Evolutionary conservation across 352 stramenopile genomes (phyloP), one percentile per base, ranked within the genome.

Genomic region (Halophytophthora batemanensis): DNA sequence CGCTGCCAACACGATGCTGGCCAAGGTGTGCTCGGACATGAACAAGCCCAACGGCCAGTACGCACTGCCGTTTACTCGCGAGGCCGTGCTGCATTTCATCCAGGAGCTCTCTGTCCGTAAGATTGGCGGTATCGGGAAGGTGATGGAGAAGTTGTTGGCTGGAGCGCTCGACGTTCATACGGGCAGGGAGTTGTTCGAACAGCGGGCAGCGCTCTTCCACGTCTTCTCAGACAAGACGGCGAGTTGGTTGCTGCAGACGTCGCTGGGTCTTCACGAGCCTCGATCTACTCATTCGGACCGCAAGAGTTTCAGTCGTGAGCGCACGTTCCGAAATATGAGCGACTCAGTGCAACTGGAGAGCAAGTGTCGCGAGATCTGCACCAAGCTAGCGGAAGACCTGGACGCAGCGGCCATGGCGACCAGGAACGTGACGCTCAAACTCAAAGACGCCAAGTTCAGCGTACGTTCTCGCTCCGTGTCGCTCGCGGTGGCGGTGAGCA

Each of bases 31-130:
- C 35, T 97, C 87, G 21, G 96, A 99, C 60, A 72, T 90, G 25
- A 98, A 98, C 71, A 99, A 99, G 57, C 96, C 96, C 10, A 96
- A 98, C 52, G 95, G 96, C 4, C 96, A 99, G 62, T 93, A 84
- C 53, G 66, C 97, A 22, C 67, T 99, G 28, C 81, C 77, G 8
- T 84, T 91, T 45, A 80, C 78, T 18, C 74, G 87, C 17, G 51
- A 85, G 3, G 31, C 56, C 34, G 75, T 98, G 3, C 48, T 97
- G 14, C 48, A 62, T n/a, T 99, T 98, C 60, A 58, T 98, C n/a
- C 64, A 81, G 29, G 66, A 73, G 6, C 52, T 98, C 34, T 69
- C 88, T 1, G 84, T 96, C 19, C 79, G 96, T 42, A 98, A 98
- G 69, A 86, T 99, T 22, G 78, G 81, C 40, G 96, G 96, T 6